Conservation (phyloP, 345 rosid species). For the Citropsis articulata region DNA sequence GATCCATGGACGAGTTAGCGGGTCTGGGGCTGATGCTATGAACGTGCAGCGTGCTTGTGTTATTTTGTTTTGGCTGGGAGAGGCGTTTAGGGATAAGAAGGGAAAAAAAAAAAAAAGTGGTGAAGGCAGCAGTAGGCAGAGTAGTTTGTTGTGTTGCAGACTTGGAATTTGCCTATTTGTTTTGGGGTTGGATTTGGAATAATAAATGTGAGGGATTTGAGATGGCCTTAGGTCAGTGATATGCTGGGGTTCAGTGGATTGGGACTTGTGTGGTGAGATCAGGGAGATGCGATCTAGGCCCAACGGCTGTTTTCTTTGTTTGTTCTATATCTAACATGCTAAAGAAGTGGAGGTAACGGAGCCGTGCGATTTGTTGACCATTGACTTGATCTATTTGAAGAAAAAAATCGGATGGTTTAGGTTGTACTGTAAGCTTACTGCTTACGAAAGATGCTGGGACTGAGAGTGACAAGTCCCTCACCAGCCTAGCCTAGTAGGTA, state of each 20-base stretch:
- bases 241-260: conserved; percentile 19
- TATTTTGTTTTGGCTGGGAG: background rate
- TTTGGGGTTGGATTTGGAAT: background rate
- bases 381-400: conserved; percentile 34
- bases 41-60: conserved; percentile 35
- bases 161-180: background rate
- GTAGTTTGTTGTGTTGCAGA: background rate
- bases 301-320: conserved; percentile 18
- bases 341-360: conserved; percentile 20
- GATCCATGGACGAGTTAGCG: conserved; percentile 30
- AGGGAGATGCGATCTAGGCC: background rate
- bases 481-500: background rate
- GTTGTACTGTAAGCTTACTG: background rate
- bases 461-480: background rate
- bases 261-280: conserved; percentile 25
- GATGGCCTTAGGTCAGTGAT: background rate
- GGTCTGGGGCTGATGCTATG: conserved; percentile 31
- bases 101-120: background rate
- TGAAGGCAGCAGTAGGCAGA: background rate
- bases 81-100: background rate
- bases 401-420: background rate
- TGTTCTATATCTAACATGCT: conserved; percentile 20
- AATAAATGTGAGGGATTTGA: background rate
- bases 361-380: conserved; percentile 34
- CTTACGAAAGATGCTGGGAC: background rate